A percentile compares a stretch with the other conserved stretches of the same genome.
Conservation (phyloP, 108 stramenopile species). For the Pseudonitzschia multiseries region DNA sequence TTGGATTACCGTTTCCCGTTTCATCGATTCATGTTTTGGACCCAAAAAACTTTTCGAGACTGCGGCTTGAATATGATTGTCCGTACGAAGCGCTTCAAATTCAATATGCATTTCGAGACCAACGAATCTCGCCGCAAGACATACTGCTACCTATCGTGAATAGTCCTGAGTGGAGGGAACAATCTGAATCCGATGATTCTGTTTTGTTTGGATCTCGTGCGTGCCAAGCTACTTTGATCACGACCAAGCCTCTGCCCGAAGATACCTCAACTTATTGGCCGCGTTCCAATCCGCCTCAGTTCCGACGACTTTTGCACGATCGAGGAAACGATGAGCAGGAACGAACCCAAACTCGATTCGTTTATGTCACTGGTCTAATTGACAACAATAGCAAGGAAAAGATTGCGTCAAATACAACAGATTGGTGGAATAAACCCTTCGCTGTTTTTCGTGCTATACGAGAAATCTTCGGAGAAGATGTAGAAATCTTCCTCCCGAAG, state of each 20-base stretch:
- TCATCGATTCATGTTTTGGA: constrained; percentile 34
- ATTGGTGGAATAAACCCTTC: constrained; percentile 29
- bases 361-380: constrained; percentile 61
- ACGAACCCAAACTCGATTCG: constrained; percentile 59
- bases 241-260: constrained; percentile 34
- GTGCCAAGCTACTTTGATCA: constrained; percentile 41
- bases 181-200: neutral
- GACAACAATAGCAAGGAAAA: neutral
- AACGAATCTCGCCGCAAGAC: constrained; percentile 32
- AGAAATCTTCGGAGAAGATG: constrained; percentile 32
- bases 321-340: constrained; percentile 36
- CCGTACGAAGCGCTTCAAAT: constrained; percentile 35
- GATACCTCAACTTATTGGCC: constrained; percentile 36
- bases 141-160: constrained; percentile 17
- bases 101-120: constrained; percentile 22
- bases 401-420: neutral
- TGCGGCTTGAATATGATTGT: constrained; percentile 38
- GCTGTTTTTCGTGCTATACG: constrained; percentile 37
- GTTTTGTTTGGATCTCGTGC: constrained; percentile 8
- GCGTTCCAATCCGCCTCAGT: constrained; percentile 82
- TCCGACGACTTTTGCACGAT: constrained; percentile 53
- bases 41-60: constrained; percentile 38
- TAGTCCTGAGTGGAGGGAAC: neutral
- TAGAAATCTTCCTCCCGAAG: constrained; percentile 53
- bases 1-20: constrained; percentile 19